Evolutionary conservation across 345 rosid species (phyloP), one percentile per base, ranked within the genome.

Genomic region (Conringia planisiliqua): DNA sequence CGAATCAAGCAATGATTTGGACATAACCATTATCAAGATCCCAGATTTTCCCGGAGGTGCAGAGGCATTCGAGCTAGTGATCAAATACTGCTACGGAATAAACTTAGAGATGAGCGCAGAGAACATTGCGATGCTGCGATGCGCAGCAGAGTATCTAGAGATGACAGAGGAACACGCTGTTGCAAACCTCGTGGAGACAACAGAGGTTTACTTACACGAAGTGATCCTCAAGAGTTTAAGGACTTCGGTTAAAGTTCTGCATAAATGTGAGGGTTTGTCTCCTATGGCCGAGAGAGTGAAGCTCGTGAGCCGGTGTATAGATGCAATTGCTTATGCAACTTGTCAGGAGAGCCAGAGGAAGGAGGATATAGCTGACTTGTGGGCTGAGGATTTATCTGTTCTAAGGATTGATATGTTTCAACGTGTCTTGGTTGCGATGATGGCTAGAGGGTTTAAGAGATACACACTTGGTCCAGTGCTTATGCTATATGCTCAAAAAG

Each of bases 71-170:
- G 92, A 91, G 69, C 86, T 91, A 14, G 89, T 89, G 5, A 90
- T 95, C 13, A 89, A 91, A 22, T 94, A 87, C 85, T 94, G 95
- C 58, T 94, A 91, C 60, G 93, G 93, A 71, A 82, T 94, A 70
- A 85, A 85, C 72, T 91, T 94, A 22, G 97, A 91, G 79, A 86
- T 94, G 38, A 77, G 68, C 73, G 66, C 87, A 14, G 89, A 88
- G 65, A 94, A 91, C 86, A 86, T 91, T 46, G 89, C 93, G 5
- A 56, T 64, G 84, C 85, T 88, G 17, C 81, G 96, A 51, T 94
- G 97, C n/a, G 87, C 68, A 9, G 96, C 97, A 0, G 97, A 87
- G 84, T 85, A 82, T 76, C 86, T 94, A 2, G 96, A 88, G 77
- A 94, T 91, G 98, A 88, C 89, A 0, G 98, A 94, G 79, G 93